These are phyloP conservation scores for Epichloe aotearoae DNA, from an alignment of 2,329 filamentous ascomycete species.

Conservation along the genomic window DNA sequence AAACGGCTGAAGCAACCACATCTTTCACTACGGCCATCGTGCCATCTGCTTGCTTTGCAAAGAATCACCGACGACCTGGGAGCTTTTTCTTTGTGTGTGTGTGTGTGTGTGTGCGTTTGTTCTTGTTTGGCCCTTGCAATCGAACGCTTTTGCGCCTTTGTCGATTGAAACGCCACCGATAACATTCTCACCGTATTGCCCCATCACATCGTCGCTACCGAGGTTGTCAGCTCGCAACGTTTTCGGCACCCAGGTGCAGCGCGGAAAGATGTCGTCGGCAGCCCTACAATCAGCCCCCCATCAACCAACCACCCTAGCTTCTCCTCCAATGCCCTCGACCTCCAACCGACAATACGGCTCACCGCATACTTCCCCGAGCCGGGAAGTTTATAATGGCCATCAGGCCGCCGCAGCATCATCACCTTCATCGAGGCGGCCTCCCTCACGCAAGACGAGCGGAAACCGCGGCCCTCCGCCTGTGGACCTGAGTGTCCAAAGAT, in stretches of 20 bases:
- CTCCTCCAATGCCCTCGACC: slow-evolving; percentile 35
- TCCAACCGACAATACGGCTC: slow-evolving; percentile 39
- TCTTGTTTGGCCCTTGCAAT: not conserved
- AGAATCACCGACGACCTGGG: not conserved
- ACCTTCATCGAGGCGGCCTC: slow-evolving; percentile 38
- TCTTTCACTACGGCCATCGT: not conserved
- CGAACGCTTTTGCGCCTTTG: not conserved
- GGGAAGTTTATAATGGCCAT: slow-evolving; percentile 44
- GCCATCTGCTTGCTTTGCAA: slow-evolving; percentile 2
- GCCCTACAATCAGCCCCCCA: slow-evolving; percentile 47
- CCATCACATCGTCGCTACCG: not conserved
- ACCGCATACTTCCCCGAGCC: slow-evolving; percentile 36
- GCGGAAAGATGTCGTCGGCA: slow-evolving; percentile 35
- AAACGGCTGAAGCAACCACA: slow-evolving; percentile 1
- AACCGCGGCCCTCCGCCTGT: slow-evolving; percentile 26
- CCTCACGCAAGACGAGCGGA: slow-evolving; percentile 38
- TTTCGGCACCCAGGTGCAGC: slow-evolving; percentile 6
- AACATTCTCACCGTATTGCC: not conserved
- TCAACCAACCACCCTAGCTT: slow-evolving; percentile 36
- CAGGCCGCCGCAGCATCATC: slow-evolving; percentile 32
- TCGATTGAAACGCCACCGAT: not conserved
- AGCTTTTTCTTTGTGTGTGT: not conserved
- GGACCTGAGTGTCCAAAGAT: slow-evolving; percentile 30
- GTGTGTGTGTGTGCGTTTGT: not conserved
- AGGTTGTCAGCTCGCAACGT: slow-evolving; percentile 2